Evolutionary conservation across 1,284 basidiomycete genomes (phyloP), one percentile per base, ranked within the genome.

Genomic region (Austroboletus sp.): DNA sequence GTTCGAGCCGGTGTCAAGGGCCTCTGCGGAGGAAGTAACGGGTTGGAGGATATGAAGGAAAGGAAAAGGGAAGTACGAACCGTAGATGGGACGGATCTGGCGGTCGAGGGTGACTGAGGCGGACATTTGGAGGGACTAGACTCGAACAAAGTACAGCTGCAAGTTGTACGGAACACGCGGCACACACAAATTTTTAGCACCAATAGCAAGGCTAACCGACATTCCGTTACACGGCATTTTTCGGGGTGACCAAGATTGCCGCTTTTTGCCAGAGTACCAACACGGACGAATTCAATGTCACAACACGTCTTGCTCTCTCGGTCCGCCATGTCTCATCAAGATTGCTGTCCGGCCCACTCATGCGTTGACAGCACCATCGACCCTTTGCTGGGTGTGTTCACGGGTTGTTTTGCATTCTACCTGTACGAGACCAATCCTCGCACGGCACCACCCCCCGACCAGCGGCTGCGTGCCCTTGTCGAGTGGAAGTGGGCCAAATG

Each of bases 361-460:
- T 42, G 15, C 19, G 12, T 19, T 15, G 36, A 34, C 50, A 87
- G 83, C 38, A 61, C 69, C 6, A 56, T 89, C 17, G 88, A 90
- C 65, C 85, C 85, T 13, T 50, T 89, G 21, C 69, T 93, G 15
- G 89, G 87, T 11, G 67, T 89, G 36, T 89, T 90, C 63, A 92
- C 89, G 1, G 87, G 90, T 15, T 65, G 83, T 35, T 69, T 92
- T 35, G 90, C 90, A 1, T 93, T 82, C 65, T 81, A 88, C 62
- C 76, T 94, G 17, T 79, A 87, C 66, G 89, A 93, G 65, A 85
- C 74, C 32, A 83, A 93, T 64, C 90, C 90, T 5, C 79, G 89
- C 41, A 87, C 83, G 2, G 81, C 78, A 9, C 74, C 83, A 12
- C 70, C 78, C 1, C 69, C 73, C n/a, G 80, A 84, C 7, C 74